Conservation (phyloP, 169 alveolate genomes). For the Plasmodium falciparum region DNA sequence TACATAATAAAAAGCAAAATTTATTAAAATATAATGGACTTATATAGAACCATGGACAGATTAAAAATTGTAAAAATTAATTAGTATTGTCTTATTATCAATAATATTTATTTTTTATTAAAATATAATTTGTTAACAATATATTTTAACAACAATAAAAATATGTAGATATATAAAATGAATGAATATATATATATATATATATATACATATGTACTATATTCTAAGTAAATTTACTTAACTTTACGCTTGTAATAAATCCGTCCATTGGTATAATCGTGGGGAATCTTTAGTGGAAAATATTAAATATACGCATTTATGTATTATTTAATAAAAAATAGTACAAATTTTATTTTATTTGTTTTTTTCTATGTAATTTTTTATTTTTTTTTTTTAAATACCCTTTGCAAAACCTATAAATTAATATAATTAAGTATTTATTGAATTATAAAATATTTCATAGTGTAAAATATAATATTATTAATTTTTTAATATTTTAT, state of each 20-base stretch:
- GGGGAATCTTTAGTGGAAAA: constrained; percentile 46
- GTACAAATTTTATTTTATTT: background rate
- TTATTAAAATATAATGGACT: no score
- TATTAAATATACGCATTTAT: background rate
- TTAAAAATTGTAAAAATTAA: no score
- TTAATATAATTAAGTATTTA: no score
- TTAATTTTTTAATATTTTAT: constrained; percentile 10
- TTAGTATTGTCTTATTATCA: no score
- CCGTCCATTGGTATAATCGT: constrained; percentile 78
- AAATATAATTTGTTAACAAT: no score
- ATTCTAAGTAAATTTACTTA: constrained; percentile 51
- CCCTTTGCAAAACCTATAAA: constrained; percentile 76
- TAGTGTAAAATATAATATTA: background rate
- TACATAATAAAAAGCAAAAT: no score
- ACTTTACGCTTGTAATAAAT: constrained; percentile 63
- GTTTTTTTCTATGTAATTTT: background rate
- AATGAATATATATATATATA: constrained; percentile 6
- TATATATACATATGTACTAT: background rate
- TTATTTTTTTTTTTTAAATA: constrained; percentile 2
- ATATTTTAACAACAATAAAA: no score
- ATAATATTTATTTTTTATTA: no score
- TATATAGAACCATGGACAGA: no score
- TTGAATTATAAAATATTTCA: background rate
- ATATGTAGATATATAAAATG: no score
- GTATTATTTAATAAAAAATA: background rate